Conservation (phyloP, 495 filamentous ascomycete genomes). For the Geoglossum glabrum region DNA sequence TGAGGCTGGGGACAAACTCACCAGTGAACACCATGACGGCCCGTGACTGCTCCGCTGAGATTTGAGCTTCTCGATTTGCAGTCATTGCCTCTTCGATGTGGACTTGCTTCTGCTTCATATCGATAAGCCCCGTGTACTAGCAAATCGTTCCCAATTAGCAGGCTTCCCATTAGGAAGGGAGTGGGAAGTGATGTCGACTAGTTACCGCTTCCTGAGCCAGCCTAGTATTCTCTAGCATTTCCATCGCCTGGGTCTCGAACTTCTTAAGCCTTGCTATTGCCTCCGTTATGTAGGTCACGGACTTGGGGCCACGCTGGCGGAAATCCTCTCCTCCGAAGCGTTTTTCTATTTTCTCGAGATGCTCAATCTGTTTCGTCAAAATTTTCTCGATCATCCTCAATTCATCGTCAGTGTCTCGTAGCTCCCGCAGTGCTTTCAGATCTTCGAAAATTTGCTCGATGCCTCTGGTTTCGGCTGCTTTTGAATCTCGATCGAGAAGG, state of each 20-base stretch:
- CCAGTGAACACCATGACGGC: not conserved
- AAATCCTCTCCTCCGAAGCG: not conserved
- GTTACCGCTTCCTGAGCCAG: not conserved
- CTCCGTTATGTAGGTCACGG: not conserved
- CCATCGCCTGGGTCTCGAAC: not conserved
- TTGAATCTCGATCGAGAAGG: not conserved
- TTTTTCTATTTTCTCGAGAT: not conserved
- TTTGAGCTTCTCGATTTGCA: not conserved
- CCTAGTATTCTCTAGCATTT: not conserved
- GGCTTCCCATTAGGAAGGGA: not conserved
- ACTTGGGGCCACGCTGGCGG: not conserved
- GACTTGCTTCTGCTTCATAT: not conserved
- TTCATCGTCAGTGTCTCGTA: constrained; percentile 1
- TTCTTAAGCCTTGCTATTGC: not conserved
- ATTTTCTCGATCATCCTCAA: constrained; percentile 1
- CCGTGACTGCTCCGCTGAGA: not conserved
- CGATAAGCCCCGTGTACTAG: not conserved
- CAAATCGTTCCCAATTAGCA: no score
- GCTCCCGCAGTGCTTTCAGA: not conserved
- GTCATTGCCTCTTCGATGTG: not conserved
- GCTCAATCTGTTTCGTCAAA: not conserved
- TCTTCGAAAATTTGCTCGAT: not conserved
- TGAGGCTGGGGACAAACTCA: not conserved
- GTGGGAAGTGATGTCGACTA: not conserved
- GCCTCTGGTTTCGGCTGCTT: not conserved